Percentiles rank a stretch among this genome's conserved stretches.
Evolutionary conservation across 2,329 filamentous ascomycete species (phyloP).

Genomic region (Cordyceps militaris): DNA sequence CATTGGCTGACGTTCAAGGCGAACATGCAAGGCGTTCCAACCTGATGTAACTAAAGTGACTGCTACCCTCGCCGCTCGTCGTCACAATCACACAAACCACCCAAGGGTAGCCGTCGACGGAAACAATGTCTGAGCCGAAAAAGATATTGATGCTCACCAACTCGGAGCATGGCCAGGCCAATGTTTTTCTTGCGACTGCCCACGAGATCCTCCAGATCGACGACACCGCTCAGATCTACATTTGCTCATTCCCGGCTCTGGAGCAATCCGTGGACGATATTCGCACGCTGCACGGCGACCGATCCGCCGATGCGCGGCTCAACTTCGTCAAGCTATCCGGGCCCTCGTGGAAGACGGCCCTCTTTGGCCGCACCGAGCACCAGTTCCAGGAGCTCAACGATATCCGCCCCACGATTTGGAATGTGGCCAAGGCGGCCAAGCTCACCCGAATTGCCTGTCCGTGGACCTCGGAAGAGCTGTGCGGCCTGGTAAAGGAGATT

Average conservation of each 20-base stretch:
- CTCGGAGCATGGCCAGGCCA: constrained; percentile 20
- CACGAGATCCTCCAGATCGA: constrained; percentile 15
- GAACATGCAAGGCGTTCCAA: no score
- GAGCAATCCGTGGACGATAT: background rate
- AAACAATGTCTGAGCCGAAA: background rate
- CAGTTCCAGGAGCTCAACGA: constrained; percentile 1
- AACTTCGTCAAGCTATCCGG: constrained; percentile 9
- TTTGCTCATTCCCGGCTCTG: constrained; percentile 11
- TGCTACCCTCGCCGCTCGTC: no score
- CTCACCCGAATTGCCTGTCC: constrained; percentile 10
- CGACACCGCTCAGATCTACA: constrained; percentile 13
- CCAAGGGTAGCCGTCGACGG: no score
- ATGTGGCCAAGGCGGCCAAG: background rate
- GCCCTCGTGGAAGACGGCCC: background rate
- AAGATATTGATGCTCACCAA: constrained; percentile 18
- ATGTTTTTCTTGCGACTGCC: constrained; percentile 19
- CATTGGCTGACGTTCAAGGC: no score
- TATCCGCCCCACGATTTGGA: constrained; percentile 8
- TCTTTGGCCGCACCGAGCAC: constrained; percentile 3
- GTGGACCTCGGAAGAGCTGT: constrained; percentile 8
- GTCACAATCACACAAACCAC: no score
- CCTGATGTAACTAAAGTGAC: no score
- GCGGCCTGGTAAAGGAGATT: constrained; percentile 2
- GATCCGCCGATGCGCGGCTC: background rate
- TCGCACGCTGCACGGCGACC: background rate